Percentiles rank a stretch among this genome's conserved stretches.
Conservation (phyloP, 2,329 filamentous ascomycete genomes). For the Myriosclerotinia duriaeana region DNA sequence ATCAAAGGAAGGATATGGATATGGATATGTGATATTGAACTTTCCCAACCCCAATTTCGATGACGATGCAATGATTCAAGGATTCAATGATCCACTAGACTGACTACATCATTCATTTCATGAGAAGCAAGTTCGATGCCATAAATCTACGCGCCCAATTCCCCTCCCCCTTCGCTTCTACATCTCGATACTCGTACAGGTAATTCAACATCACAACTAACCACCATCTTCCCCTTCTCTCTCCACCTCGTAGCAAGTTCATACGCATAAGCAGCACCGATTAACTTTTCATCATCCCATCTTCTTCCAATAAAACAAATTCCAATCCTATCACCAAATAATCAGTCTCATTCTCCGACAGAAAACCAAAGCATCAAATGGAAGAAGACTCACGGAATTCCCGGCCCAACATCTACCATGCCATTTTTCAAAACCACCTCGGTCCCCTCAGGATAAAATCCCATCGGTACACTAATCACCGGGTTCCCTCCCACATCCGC, state of each 20-base stretch:
- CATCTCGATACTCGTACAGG: too few species aligned
- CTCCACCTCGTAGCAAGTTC: constrained; percentile 46
- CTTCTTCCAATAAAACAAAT: constrained; percentile 59
- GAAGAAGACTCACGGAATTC: constrained; percentile 17
- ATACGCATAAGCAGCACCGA: constrained; percentile 65
- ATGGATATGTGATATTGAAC: too few species aligned
- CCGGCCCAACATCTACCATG: constrained; percentile 10
- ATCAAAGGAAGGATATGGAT: too few species aligned
- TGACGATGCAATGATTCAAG: too few species aligned
- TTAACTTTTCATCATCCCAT: constrained; percentile 60
- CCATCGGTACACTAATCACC: constrained; percentile 14
- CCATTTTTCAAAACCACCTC: neutral
- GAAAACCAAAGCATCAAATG: neutral
- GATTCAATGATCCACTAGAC: too few species aligned
- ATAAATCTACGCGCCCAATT: too few species aligned
- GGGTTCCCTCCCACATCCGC: constrained; percentile 15
- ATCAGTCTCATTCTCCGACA: neutral
- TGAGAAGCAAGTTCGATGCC: too few species aligned
- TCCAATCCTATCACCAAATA: neutral
- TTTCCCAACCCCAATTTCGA: too few species aligned
- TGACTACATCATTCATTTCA: too few species aligned
- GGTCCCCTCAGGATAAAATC: neutral
- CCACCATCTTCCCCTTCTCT: neutral
- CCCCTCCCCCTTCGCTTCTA: rapidly evolving
- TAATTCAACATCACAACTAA: constrained; percentile 4